phyloP scores from a whole-genome alignment of 2,329 filamentous ascomycete species.

The Trichoderma harzianum region DNA sequence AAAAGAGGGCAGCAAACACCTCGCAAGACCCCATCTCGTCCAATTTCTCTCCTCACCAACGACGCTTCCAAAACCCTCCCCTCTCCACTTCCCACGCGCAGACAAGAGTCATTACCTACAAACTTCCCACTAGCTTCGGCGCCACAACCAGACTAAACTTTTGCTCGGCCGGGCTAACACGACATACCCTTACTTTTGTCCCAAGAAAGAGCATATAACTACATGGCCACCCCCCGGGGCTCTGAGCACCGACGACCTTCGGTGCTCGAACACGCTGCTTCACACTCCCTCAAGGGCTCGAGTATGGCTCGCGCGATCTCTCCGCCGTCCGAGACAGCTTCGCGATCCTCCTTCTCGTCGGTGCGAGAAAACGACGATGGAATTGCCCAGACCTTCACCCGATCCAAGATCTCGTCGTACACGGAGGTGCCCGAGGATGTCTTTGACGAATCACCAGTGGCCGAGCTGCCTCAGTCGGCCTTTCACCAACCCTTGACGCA shows the following conservation, averaged over 20 bases:
- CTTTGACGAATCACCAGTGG: constrained; percentile 47
- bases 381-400: constrained; percentile 60
- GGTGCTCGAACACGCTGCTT: constrained; percentile 18
- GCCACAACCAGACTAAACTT: constrained; percentile 13
- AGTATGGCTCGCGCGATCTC: constrained; percentile 39
- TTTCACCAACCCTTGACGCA: constrained; percentile 53
- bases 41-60: background rate
- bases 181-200: background rate
- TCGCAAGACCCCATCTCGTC: background rate
- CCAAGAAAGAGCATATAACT: background rate
- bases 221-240: constrained; percentile 18
- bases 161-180: background rate
- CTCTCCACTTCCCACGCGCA: constrained; percentile 9
- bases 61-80: background rate
- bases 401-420: constrained; percentile 60
- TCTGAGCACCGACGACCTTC: constrained; percentile 28
- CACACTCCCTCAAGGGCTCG: constrained; percentile 29
- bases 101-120: constrained; percentile 16
- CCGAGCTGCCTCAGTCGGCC: constrained; percentile 42
- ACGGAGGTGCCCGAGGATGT: constrained; percentile 47
- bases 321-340: constrained; percentile 37
- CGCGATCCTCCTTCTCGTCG: constrained; percentile 59
- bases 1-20: background rate
- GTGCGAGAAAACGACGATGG: constrained; percentile 58
- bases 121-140: constrained; percentile 12